Conservation (phyloP, 768 basidiomycete species). For the Mycena venus region DNA sequence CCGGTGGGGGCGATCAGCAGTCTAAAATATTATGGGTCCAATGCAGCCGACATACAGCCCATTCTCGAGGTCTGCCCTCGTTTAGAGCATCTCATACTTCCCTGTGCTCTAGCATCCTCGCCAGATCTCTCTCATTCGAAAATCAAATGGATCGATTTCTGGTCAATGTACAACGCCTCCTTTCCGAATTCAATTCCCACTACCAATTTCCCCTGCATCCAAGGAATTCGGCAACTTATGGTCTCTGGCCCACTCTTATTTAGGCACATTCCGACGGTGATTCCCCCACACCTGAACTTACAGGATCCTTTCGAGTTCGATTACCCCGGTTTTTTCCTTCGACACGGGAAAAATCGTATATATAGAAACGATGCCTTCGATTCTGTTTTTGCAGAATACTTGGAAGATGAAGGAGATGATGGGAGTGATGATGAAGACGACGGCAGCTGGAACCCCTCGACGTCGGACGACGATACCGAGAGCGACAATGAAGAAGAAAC, state of each 20-base stretch:
- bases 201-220: neutral
- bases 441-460: neutral
- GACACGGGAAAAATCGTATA: neutral
- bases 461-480: neutral
- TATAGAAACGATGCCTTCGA: slow-evolving; percentile 9
- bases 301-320: slow-evolving; percentile 3
- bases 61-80: neutral
- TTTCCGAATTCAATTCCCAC: neutral
- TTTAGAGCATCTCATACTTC: slow-evolving; percentile 6
- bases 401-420: neutral
- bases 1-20: neutral
- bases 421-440: neutral
- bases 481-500: too few relatives aligned
- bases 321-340: slow-evolving; percentile 7
- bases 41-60: neutral
- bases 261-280: neutral
- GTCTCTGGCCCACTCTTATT: neutral
- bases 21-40: neutral
- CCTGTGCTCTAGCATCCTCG: neutral
- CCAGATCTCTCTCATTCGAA: neutral
- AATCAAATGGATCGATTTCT: slow-evolving; percentile 12
- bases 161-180: neutral
- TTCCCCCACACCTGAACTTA: slow-evolving; percentile 1
- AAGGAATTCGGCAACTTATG: neutral
- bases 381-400: neutral